phyloP scores from a whole-genome alignment of 2,329 filamentous ascomycete genomes.

The Claviceps pusilla region DNA sequence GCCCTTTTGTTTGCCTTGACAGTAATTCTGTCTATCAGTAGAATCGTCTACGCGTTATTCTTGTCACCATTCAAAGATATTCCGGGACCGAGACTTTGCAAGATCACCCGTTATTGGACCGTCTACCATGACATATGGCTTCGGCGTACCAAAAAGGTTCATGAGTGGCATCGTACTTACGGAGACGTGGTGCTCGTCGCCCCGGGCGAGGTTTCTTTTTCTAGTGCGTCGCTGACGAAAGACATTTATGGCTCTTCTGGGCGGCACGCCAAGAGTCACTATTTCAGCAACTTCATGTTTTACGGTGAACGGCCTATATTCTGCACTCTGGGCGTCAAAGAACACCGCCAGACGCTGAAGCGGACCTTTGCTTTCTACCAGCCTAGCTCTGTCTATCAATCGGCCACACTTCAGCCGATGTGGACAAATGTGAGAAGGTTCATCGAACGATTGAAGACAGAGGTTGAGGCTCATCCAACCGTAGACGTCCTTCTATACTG shows the following conservation, averaged over 20 bases:
- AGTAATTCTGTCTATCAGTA: background rate
- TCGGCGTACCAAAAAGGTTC: background rate
- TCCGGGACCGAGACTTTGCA: constrained; percentile 2
- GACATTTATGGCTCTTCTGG: constrained; percentile 5
- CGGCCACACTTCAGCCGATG: background rate
- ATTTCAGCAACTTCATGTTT: constrained; percentile 3
- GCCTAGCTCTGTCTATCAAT: constrained; percentile 1
- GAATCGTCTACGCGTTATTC: constrained; percentile 1
- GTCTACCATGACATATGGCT: constrained; percentile 4
- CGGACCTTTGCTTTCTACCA: constrained; percentile 4
- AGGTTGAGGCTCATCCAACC: background rate
- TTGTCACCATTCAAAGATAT: constrained; percentile 1
- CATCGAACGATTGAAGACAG: background rate
- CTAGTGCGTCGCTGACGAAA: background rate
- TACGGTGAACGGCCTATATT: constrained; percentile 3
- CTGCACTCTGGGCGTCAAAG: constrained; percentile 1
- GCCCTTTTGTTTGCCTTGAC: background rate
- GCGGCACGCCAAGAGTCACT: constrained; percentile 4
- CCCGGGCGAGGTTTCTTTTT: constrained; percentile 3
- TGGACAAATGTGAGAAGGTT: background rate
- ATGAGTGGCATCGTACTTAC: constrained; percentile 3
- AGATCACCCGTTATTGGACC: constrained; percentile 3
- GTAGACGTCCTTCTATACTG: constrained; percentile 1
- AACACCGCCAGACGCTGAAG: constrained; percentile 3
- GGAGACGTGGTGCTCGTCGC: constrained; percentile 3